Percentiles rank a stretch among this genome's conserved stretches.
Conservation (phyloP, 306 rosid genomes). For the Erythrophleum fordii region DNA sequence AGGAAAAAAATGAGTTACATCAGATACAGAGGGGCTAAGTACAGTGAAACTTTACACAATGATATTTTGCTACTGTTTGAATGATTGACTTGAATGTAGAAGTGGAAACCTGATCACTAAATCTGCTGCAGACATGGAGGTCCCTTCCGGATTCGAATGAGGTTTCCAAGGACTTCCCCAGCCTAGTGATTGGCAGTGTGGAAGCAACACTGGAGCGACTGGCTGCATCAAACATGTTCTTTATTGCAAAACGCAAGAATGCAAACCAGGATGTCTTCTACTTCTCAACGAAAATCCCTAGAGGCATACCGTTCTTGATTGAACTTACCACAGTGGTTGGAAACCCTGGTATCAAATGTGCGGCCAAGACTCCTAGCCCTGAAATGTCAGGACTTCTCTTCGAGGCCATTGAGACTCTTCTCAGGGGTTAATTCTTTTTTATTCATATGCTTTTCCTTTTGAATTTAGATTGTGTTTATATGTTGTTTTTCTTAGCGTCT, state of each 20-base stretch:
- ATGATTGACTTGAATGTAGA: conserved; percentile 20
- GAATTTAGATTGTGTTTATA: conserved; percentile 40
- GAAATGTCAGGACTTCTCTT: conserved; percentile 83
- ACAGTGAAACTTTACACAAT: conserved; percentile 11
- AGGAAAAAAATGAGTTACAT: neutral
- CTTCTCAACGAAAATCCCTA: conserved; percentile 86
- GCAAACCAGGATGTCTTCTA: conserved; percentile 96
- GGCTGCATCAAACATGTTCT: conserved; percentile 82
- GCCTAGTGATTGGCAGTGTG: conserved; percentile 55
- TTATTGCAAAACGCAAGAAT: conserved; percentile 86
- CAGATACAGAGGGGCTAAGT: neutral
- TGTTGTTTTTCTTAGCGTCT: conserved; percentile 41
- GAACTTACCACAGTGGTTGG: conserved; percentile 80
- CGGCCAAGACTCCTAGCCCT: conserved; percentile 91
- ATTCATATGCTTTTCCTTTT: conserved; percentile 5
- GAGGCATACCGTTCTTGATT: conserved; percentile 75
- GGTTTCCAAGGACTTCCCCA: conserved; percentile 82
- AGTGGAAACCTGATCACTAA: conserved; percentile 31
- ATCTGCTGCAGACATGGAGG: conserved; percentile 86
- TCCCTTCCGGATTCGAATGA: conserved; percentile 96
- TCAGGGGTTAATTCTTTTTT: conserved; percentile 53
- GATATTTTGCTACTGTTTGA: neutral
- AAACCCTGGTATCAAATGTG: conserved; percentile 83
- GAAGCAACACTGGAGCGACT: conserved; percentile 75
- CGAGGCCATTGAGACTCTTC: conserved; percentile 83